Percentiles rank a stretch among this genome's conserved stretches.
These are phyloP conservation scores for Henckelia pumila DNA, from an alignment of 257 asterid species.

Conservation along the genomic window DNA sequence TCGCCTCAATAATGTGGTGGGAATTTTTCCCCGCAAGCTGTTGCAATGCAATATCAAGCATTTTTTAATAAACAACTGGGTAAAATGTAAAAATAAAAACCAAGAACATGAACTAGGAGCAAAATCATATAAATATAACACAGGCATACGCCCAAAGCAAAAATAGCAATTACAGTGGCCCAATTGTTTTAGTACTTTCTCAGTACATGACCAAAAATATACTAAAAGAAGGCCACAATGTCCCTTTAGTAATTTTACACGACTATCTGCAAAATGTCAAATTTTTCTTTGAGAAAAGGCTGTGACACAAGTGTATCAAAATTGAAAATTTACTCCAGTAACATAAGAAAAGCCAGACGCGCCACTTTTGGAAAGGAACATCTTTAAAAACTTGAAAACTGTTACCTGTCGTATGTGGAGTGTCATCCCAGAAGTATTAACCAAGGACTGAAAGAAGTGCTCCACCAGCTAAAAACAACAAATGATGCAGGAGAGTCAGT, in stretches of 20 bases:
- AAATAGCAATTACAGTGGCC: neutral
- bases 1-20: conserved; percentile 97
- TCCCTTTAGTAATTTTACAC: neutral
- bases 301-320: conserved; percentile 9
- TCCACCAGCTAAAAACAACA: conserved; percentile 75
- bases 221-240: neutral
- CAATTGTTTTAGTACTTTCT: neutral
- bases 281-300: conserved; percentile 5
- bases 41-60: conserved; percentile 23
- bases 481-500: conserved; percentile 18
- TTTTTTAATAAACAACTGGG: neutral
- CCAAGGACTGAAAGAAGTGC: conserved; percentile 96
- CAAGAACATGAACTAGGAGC: neutral
- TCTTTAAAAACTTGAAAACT: neutral
- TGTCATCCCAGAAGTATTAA: conserved; percentile 98
- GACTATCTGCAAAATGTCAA: neutral
- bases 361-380: conserved; percentile 6
- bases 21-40: conserved; percentile 94
- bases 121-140: neutral
- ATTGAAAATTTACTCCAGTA: conserved; percentile 1
- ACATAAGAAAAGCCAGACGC: conserved; percentile 1
- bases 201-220: neutral
- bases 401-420: conserved; percentile 90
- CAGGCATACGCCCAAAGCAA: neutral
- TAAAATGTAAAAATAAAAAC: too few species aligned